A percentile compares a stretch with the other conserved stretches of the same genome.
These are phyloP conservation scores for Singerocomus rubriflavus DNA, from an alignment of 1,284 basidiomycete genomes.

Conservation along the genomic window DNA sequence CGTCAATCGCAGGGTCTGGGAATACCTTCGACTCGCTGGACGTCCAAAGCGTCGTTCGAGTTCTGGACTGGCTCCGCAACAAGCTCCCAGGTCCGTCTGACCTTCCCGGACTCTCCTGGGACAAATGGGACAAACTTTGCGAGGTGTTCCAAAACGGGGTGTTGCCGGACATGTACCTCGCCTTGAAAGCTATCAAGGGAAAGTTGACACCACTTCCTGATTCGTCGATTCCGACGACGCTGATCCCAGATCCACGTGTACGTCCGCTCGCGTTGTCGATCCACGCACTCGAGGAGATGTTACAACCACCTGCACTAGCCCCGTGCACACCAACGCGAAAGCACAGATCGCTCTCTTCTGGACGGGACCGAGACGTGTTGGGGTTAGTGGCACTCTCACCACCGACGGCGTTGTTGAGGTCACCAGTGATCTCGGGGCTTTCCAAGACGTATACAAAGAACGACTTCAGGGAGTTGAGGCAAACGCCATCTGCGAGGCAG, in stretches of 20 bases:
- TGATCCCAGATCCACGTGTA: constrained; percentile 22
- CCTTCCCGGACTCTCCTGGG: constrained; percentile 32
- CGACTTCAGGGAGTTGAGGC: constrained; percentile 71
- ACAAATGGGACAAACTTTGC: constrained; percentile 34
- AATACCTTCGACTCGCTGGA: constrained; percentile 31
- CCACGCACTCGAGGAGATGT: constrained; percentile 21
- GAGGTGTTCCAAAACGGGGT: constrained; percentile 29
- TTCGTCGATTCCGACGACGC: constrained; percentile 27
- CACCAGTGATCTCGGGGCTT: constrained; percentile 70
- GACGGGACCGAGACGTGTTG: constrained; percentile 22
- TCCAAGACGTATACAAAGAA: constrained; percentile 77
- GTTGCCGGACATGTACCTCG: constrained; percentile 25
- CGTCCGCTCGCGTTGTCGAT: constrained; percentile 23
- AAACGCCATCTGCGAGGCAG: constrained; percentile 60
- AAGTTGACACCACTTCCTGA: constrained; percentile 30
- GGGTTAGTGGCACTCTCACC: constrained; percentile 42
- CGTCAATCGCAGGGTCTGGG: constrained; percentile 27
- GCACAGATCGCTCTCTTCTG: constrained; percentile 3
- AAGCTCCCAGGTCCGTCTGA: constrained; percentile 34
- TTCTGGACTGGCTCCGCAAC: constrained; percentile 29
- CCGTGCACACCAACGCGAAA: constrained; percentile 29
- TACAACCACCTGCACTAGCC: constrained; percentile 21
- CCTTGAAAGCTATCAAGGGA: constrained; percentile 30
- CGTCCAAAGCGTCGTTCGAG: constrained; percentile 28
- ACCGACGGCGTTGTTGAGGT: constrained; percentile 64